A percentile compares a stretch with the other conserved stretches of the same genome.
Evolutionary conservation across 1,284 basidiomycete genomes (phyloP).

Genomic region (Ustilago sp.): DNA sequence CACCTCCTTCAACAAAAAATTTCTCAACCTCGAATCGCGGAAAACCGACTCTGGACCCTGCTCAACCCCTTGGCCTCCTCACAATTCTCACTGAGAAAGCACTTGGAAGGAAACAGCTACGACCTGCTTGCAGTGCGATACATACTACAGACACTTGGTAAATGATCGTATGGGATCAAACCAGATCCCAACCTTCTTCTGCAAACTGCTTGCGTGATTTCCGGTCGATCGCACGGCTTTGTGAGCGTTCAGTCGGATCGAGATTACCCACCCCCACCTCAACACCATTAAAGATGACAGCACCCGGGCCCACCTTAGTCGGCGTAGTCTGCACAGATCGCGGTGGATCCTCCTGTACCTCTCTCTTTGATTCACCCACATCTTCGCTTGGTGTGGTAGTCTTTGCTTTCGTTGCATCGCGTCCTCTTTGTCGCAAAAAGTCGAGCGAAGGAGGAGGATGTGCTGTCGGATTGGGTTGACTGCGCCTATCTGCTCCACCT

Average conservation of each 20-base stretch:
- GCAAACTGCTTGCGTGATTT: slow-evolving; percentile 24
- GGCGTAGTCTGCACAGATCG: slow-evolving; percentile 1
- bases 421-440: slow-evolving; percentile 44
- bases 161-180: slow-evolving; percentile 1
- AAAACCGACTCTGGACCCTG: slow-evolving; percentile 8
- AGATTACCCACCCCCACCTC: slow-evolving; percentile 42
- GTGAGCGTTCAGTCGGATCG: neutral
- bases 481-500: neutral
- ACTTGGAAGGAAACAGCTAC: neutral
- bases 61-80: neutral
- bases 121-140: neutral
- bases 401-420: slow-evolving; percentile 30
- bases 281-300: slow-evolving; percentile 53
- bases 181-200: slow-evolving; percentile 41
- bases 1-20: neutral
- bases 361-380: neutral
- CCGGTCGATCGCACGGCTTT: slow-evolving; percentile 7
- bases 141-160: neutral
- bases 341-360: neutral
- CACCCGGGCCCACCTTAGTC: slow-evolving; percentile 33
- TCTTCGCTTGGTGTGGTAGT: neutral
- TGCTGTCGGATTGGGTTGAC: neutral
- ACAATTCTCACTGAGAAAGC: neutral
- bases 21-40: slow-evolving; percentile 10
- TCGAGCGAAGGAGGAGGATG: slow-evolving; percentile 41